A percentile compares a stretch with the other conserved stretches of the same genome.
Conservation (phyloP, 2,329 filamentous ascomycete species). For the Penicillium concentricum region DNA sequence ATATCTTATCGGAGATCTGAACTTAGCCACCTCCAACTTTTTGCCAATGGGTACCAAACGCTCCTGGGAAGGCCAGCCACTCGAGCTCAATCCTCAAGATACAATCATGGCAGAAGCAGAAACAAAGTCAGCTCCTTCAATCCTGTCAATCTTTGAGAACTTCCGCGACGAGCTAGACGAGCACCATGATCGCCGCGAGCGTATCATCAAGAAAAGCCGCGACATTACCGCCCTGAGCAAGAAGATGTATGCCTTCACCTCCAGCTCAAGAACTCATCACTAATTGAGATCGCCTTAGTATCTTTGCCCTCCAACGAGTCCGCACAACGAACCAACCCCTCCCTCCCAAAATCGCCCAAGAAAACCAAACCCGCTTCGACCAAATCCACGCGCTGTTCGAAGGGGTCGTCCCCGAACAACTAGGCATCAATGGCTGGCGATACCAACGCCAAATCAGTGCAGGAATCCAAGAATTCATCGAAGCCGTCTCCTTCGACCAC, state of each 20-base stretch:
- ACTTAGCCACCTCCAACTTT: constrained; percentile 11
- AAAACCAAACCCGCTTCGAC: constrained; percentile 66
- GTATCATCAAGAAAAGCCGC: constrained; percentile 83
- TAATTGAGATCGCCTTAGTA: constrained; percentile 50
- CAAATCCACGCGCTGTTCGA: constrained; percentile 70
- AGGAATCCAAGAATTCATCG: constrained; percentile 91
- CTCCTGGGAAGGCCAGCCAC: constrained; percentile 39
- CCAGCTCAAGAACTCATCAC: neutral
- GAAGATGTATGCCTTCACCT: constrained; percentile 70
- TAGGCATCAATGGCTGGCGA: constrained; percentile 75
- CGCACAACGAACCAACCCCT: constrained; percentile 49
- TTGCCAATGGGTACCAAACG: constrained; percentile 38
- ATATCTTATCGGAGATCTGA: constrained; percentile 10
- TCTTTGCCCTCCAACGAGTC: constrained; percentile 75
- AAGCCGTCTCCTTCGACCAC: constrained; percentile 83
- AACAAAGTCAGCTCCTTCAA: constrained; percentile 37
- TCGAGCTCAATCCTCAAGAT: constrained; percentile 11
- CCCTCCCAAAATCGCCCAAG: constrained; percentile 66
- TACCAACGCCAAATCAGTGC: constrained; percentile 74
- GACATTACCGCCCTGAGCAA: constrained; percentile 95
- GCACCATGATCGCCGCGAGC: constrained; percentile 89
- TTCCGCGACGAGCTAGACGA: constrained; percentile 89
- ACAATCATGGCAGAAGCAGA: constrained; percentile 17
- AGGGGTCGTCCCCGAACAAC: constrained; percentile 68
- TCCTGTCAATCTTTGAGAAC: constrained; percentile 72